Base-by-base conservation (phyloP, 108 stramenopile species). In the Skeletonema marinoi region DNA sequence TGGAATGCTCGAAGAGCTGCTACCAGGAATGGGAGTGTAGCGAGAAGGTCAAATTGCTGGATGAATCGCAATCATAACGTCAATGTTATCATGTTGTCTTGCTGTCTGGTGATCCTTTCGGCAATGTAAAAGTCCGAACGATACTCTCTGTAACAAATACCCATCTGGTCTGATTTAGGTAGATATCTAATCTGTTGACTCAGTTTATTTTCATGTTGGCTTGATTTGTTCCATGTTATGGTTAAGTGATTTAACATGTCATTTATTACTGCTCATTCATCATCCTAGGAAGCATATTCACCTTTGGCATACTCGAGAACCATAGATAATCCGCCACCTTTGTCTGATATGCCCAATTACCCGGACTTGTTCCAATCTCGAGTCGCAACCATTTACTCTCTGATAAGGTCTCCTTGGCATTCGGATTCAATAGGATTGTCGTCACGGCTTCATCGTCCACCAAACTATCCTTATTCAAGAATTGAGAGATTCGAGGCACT, bases 291-390 rank as follows among this genome's bases (percentile, higher is more conserved):
- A 95, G 72, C 82, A 92, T 75, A 59, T 90, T 95, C 31, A 95
- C 93, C 68, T 95, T 95, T n/a, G 93, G 93, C 75, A 88, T 86
- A 35, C 66, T 78, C 30, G 88, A 89, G 60, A 95, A 95, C 93
- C 93, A 95, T 17, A 92, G 44, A 71, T 91, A 93, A 68, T 95
- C 93, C 3, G 93, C 87, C 19, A 95, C 82, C 71, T 95, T 95
- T 13, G 89, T 83, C 78, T 95, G 93, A 71, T 87, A 92, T 10
- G 74, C 73, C 68, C 89, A 74, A 67, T 85, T 90, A 29, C 90
- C 80, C 9, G 93, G 92, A 32, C 86, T 85, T 16, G 93, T 95
- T 8, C 91, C 91, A 70, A 95, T 91, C 69, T 95, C 93, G 19
- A 95, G 78, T 62, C 91, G 81, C 65, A 95, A 65, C 35, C 77